Conservation (phyloP, 2,329 filamentous ascomycete genomes). For the Aspergillus tubingensis region DNA sequence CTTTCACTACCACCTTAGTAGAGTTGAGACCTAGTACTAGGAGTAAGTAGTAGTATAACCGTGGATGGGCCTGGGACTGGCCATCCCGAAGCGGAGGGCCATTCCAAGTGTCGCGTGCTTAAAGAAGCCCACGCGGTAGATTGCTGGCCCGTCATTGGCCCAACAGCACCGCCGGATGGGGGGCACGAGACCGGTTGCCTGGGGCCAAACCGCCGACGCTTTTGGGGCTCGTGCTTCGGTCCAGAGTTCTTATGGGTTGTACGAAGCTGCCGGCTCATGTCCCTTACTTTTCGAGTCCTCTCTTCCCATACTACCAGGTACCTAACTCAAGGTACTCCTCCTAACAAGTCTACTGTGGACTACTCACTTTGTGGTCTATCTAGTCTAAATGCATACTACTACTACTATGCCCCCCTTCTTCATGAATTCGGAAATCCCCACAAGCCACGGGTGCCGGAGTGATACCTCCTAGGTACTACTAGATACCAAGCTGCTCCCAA, state of each 20-base stretch:
- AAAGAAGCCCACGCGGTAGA: conserved; percentile 32
- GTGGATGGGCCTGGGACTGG: neutral
- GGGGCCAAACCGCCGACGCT: conserved; percentile 27
- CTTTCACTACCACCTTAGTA: neutral
- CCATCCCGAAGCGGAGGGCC: conserved; percentile 4
- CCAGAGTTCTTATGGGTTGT: conserved; percentile 17
- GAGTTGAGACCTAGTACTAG: too few relatives aligned
- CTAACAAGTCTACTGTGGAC: neutral
- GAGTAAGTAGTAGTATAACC: conserved; percentile 7
- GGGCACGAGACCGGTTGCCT: conserved; percentile 29
- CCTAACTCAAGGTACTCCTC: neutral
- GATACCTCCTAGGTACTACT: neutral
- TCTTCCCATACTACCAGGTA: neutral
- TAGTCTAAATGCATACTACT: too few relatives aligned
- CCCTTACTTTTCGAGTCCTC: conserved; percentile 14
- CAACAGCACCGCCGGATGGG: conserved; percentile 15
- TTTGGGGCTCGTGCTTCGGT: conserved; percentile 23
- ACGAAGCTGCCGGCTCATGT: neutral
- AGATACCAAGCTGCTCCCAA: neutral
- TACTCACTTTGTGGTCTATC: neutral
- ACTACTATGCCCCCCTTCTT: neutral
- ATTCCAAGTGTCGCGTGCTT: conserved; percentile 40
- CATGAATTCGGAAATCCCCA: neutral
- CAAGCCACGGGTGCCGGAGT: neutral
- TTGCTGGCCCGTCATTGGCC: conserved; percentile 29